Evolutionary conservation across 2,329 filamentous ascomycete genomes (phyloP).

Genomic region (Microsporum ferrugineum): DNA sequence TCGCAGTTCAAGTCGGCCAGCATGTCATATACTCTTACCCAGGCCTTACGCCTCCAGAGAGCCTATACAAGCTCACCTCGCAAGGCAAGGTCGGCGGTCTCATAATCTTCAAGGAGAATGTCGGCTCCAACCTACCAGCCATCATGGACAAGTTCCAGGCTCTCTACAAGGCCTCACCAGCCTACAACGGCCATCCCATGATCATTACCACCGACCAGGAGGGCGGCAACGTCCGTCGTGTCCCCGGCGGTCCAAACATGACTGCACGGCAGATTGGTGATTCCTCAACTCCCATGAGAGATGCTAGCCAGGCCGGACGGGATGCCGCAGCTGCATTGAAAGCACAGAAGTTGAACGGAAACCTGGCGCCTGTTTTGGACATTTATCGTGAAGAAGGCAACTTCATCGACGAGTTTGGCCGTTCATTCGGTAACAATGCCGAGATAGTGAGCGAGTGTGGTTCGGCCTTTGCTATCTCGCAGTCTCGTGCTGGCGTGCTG

Average conservation of each 20-base stretch:
- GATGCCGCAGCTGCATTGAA: conserved; percentile 17
- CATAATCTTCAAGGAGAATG: conserved; percentile 23
- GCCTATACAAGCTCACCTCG: conserved; percentile 19
- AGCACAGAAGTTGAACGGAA: conserved; percentile 17
- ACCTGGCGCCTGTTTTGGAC: conserved; percentile 23
- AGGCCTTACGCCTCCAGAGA: conserved; percentile 18
- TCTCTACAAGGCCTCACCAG: conserved; percentile 16
- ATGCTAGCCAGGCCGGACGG: conserved; percentile 17
- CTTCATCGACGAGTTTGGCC: conserved; percentile 19
- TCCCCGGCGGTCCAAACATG: conserved; percentile 6
- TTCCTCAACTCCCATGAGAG: conserved; percentile 12
- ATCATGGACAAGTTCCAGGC: conserved; percentile 18
- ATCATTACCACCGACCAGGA: conserved; percentile 27
- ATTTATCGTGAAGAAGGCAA: conserved; percentile 20
- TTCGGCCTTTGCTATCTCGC: conserved; percentile 16
- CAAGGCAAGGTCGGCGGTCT: conserved; percentile 25
- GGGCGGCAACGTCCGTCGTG: conserved; percentile 20
- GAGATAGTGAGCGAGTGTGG: conserved; percentile 17
- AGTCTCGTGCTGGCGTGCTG: conserved; percentile 17
- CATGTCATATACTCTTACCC: conserved; percentile 27
- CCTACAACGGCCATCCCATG: conserved; percentile 18
- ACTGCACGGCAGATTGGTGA: conserved; percentile 10
- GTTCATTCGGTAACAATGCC: conserved; percentile 21
- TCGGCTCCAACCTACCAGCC: conserved; percentile 18
- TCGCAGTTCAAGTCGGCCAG: conserved; percentile 15